Evolutionary conservation across 495 filamentous ascomycete species (phyloP), one percentile per base, ranked within the genome.

Genomic region (Trichoderma asperelloides): DNA sequence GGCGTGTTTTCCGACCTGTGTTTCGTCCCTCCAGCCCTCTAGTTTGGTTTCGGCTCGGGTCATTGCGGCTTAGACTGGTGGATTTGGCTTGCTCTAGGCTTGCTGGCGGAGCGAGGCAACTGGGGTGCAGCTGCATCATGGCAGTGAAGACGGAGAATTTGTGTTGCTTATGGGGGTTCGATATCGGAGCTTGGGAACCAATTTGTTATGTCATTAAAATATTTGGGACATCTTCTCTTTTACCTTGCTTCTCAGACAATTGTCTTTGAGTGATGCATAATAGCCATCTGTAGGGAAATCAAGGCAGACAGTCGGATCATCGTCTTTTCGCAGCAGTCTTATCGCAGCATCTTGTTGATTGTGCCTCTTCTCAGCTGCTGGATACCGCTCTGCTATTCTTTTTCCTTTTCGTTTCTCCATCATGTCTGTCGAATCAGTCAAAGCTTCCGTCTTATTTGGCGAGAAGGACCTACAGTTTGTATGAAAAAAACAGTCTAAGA

Each of bases 381-480:
- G 33, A 37, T 37, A 37, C 33, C 33, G 9, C 2, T 37, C 33
- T 37, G 5, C 33, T 3, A 33, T 37, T 8, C 9, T 37, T 8
- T 37, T 37, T 3, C 9, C 33, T 8, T 57, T 28, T 30, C 12
- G 5, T n/a, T 9, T 27, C 12, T 0, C 30, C 30, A 41, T 2
- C 62, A 64, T 64, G 62, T 64, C 33, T 43, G 33, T 27, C 5
- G 21, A n/a, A 21, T 40, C 74, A 67, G 75, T 86, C 45, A 77
- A 84, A 72, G 87, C 88, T 13, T 90, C 89, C 13, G 86, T 92
- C 64, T 82, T 92, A 49, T 84, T 90, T 70, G 88, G 87, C 30
- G 83, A 87, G 47, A 85, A 85, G 71, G 88, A 91, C 64, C 80
- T 92, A 67, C 84, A 85, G 33, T 70, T 89, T 23, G 88, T 89